Evolutionary conservation across 257 asterid genomes (phyloP), one percentile per base, ranked within the genome.

Genomic region (Solanum gandarillasii): DNA sequence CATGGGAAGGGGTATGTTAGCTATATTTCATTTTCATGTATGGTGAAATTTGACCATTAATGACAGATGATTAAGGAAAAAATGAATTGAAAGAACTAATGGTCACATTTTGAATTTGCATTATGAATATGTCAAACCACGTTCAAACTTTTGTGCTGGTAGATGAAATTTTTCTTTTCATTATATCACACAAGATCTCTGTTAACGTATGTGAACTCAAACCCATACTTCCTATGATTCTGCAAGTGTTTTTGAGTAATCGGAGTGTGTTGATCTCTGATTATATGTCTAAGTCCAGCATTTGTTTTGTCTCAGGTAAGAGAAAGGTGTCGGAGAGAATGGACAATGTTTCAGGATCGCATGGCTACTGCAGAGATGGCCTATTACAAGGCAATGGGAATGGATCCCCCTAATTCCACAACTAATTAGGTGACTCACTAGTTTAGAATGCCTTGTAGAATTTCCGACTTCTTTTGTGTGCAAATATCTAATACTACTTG

Each of bases 1-100:
- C 99, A 48, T 95, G 98, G 99, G 98, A 94, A 95, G 98, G 99
- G 98, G 99, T 97, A 94, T 23, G 92, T 86, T 74, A 74, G 71
- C 86, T 16, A 20, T 82, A 82, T 82, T 82, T 48, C 31, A 48
- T 48, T 82, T 2, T 18, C 86, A 27, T 16, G 6, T 79, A 43
- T 79, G 20, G 38, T 43, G 38, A 25, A 13, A 41, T 79, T 79
- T 78, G 62, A 13, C 36, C n/a, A 41, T 39, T 36, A 76, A 76
- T 7, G 21, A 39, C 60, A 1, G 60, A 38, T 6, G 58, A 6
- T 75, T 23, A 23, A n/a, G 83, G 23, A n/a, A 75, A 75, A 23
- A 3, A 23, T 75, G 83, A 38, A 23, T 74, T 13, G 12, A 23
- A 36, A 3, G 25, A 74, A 36, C 31, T 5, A 36, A 36, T 75